These are phyloP conservation scores for Penicillium longicatenatum DNA, from an alignment of 495 filamentous ascomycete genomes.

Conservation along the genomic window DNA sequence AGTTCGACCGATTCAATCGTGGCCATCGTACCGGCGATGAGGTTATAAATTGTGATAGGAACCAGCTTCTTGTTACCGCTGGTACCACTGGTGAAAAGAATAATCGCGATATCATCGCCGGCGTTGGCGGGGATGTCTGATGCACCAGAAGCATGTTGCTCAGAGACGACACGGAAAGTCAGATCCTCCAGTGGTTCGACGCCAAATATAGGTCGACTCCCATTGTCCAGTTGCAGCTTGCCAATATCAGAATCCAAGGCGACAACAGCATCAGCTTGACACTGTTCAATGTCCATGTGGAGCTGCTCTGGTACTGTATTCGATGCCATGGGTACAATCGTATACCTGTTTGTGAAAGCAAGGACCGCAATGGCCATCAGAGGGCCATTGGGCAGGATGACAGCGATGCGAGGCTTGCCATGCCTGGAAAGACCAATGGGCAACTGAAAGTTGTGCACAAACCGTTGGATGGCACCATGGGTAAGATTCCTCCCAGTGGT, in stretches of 20 bases:
- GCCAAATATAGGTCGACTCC: constrained; percentile 19
- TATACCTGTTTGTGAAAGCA: constrained; percentile 22
- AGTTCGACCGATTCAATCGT: constrained; percentile 45
- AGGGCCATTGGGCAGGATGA: constrained; percentile 23
- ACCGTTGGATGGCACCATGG: constrained; percentile 17
- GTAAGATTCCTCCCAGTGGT: constrained; percentile 11
- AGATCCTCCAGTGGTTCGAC: constrained; percentile 18
- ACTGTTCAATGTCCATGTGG: constrained; percentile 21
- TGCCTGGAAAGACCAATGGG: constrained; percentile 12
- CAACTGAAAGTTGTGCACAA: constrained; percentile 18
- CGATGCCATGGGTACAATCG: constrained; percentile 24
- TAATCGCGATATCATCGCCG: constrained; percentile 38
- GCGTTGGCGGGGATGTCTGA: constrained; percentile 10
- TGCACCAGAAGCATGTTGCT: constrained; percentile 1
- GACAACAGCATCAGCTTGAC: constrained; percentile 23
- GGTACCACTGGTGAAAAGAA: constrained; percentile 50
- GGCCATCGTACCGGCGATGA: constrained; percentile 36
- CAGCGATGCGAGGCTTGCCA: constrained; percentile 25
- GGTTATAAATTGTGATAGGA: constrained; percentile 39
- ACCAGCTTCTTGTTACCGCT: constrained; percentile 50
- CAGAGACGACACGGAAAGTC: constrained; percentile 19
- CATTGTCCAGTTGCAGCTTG: constrained; percentile 19
- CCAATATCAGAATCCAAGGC: constrained; percentile 22
- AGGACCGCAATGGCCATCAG: constrained; percentile 20
- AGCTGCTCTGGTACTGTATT: constrained; percentile 25